phyloP scores from a whole-genome alignment of 1,284 basidiomycete species.

The Papiliotrema nemorosa region DNA sequence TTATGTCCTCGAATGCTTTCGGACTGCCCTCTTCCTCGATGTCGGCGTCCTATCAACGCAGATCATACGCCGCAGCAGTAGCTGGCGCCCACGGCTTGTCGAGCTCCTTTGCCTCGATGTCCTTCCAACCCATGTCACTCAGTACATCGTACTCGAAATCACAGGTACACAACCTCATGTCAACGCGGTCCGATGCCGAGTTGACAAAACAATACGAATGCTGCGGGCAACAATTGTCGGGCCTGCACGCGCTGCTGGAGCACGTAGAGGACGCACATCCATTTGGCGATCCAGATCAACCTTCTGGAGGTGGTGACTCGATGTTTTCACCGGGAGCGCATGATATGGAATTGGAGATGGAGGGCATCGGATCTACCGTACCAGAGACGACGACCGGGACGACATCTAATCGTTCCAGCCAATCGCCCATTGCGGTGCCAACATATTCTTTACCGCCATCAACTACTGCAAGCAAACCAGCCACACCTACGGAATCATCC shows the following conservation, averaged over 20 bases:
- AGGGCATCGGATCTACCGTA: slow-evolving; percentile 22
- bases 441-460: slow-evolving; percentile 38
- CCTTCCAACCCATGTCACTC: slow-evolving; percentile 31
- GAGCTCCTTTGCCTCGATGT: slow-evolving; percentile 41
- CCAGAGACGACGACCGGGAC: not conserved
- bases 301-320: not conserved
- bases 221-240: slow-evolving; percentile 33
- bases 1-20: slow-evolving; percentile 31
- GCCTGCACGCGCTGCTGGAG: slow-evolving; percentile 43
- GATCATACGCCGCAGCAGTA: slow-evolving; percentile 44
- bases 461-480: slow-evolving; percentile 19
- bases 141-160: slow-evolving; percentile 36
- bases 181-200: slow-evolving; percentile 36
- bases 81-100: slow-evolving; percentile 27
- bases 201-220: slow-evolving; percentile 42
- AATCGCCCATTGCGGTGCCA: slow-evolving; percentile 35
- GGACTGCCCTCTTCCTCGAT: slow-evolving; percentile 17
- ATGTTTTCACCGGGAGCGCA: slow-evolving; percentile 40
- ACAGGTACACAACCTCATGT: slow-evolving; percentile 39
- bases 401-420: slow-evolving; percentile 25
- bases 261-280: slow-evolving; percentile 47
- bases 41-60: slow-evolving; percentile 24
- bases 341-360: slow-evolving; percentile 45
- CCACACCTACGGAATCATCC: slow-evolving; percentile 19
- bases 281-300: slow-evolving; percentile 28